Evolutionary conservation across 306 rosid genomes (phyloP).

Genomic region (Cyclanthera cordifolia): DNA sequence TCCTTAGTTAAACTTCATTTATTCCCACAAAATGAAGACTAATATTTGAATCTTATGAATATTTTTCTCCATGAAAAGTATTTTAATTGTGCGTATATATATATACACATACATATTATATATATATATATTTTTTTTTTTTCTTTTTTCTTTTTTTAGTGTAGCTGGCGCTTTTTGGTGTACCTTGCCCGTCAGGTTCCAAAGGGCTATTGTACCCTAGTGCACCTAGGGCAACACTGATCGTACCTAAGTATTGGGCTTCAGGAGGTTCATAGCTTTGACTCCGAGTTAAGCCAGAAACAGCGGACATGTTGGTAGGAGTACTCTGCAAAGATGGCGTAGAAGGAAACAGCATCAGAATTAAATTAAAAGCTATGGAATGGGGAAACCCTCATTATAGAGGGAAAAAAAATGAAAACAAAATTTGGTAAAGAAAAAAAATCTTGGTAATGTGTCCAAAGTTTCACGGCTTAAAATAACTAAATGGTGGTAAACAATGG

Average conservation of each 20-base stretch:
- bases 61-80: too few relatives aligned
- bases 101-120: too few relatives aligned
- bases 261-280: constrained; percentile 27
- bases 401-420: neutral
- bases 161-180: too few relatives aligned
- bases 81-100: too few relatives aligned
- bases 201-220: too few relatives aligned
- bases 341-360: constrained; percentile 33
- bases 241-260: constrained; percentile 21
- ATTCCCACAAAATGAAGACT: too few relatives aligned
- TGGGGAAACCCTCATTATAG: neutral
- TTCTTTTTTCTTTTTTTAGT: too few relatives aligned
- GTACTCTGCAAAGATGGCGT: constrained; percentile 28
- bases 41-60: too few relatives aligned
- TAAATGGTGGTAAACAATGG: neutral
- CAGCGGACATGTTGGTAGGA: constrained; percentile 18
- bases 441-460: neutral
- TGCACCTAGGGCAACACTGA: too few relatives aligned
- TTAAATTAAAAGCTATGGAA: constrained; percentile 11
- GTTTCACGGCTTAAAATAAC: neutral
- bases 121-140: too few relatives aligned
- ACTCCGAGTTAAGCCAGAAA: constrained; percentile 30
- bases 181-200: too few relatives aligned
- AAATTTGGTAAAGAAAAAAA: neutral
- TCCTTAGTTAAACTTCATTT: too few relatives aligned